Base-by-base conservation (phyloP, 2,329 filamentous ascomycete species). In the Parafenestella ontariensis region DNA sequence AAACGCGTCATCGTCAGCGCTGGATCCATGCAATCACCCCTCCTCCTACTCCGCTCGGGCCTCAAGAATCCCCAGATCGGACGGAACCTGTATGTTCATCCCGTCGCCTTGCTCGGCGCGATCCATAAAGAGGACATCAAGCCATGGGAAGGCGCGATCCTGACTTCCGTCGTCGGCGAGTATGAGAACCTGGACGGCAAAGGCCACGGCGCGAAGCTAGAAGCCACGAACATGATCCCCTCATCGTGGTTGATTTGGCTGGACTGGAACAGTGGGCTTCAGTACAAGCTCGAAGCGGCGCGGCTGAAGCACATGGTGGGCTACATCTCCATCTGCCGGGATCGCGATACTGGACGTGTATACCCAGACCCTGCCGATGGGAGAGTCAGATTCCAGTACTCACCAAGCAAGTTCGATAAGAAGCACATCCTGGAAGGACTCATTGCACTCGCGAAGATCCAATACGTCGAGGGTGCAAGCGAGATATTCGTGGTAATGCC, bases 51-150 rank as follows among this genome's bases (percentile, higher is more conserved):
- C 61, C 88, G 89, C 45, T 96, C 92, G 56, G 92, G 92, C 1
- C 75, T 97, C 45, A 88, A 84, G 79, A 96, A 96, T 71, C 82
- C 82, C 3, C 88, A 96, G 52, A 89, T 97, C 58, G 94, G 94
- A 23, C 84, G 83, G 7, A 91, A 97, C 66, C 84, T 97, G 3
- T 82, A 95, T 66, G 75, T 96, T 0, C 94, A 98, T 69, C 94
- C 94, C 1, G 88, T 87, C 68, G 69, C 70, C 3, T 59, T 83
- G 46, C 60, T 82, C 10, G 79, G 75, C 29, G 89, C 84, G 2
- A 80, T 87, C n/a, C 92, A 89, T 73, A 81, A 89, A 28, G 82
- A 92, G 54, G 87, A 90, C 31, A 82, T 88, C 18, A 83, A 82
- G n/a, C 77, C 74, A 1, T 81, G 82, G 82, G 81, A 87, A 82